Conservation (phyloP, 805 yeast genomes). For the Metschnikowia gelsemii region DNA sequence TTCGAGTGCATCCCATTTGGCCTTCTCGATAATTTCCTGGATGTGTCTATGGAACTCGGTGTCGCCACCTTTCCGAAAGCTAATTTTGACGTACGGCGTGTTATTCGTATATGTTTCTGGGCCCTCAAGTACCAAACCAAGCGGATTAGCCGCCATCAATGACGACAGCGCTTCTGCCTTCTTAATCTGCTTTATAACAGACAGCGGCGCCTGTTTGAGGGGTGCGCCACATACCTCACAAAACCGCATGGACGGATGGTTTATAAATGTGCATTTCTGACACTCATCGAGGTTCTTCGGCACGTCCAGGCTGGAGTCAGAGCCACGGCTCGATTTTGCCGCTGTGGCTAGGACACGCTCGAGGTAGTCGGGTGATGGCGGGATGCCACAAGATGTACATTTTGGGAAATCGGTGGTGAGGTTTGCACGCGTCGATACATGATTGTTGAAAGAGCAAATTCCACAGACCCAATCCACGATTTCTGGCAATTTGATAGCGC, state of each 20-base stretch:
- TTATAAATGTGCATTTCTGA: conserved; percentile 70
- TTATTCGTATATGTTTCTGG: conserved; percentile 34
- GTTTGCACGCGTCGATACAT: conserved; percentile 21
- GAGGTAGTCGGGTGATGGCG: conserved; percentile 17
- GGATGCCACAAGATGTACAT: conserved; percentile 44
- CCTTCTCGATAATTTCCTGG: conserved; percentile 43
- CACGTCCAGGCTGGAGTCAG: conserved; percentile 1
- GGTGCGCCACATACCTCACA: conserved; percentile 87
- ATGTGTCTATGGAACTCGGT: conserved; percentile 47
- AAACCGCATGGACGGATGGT: conserved; percentile 70
- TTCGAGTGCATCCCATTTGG: conserved; percentile 48
- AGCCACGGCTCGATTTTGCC: not conserved
- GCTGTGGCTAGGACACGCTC: conserved; percentile 4
- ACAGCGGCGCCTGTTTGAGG: conserved; percentile 11
- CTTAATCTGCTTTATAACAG: conserved; percentile 8
- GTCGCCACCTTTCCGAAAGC: conserved; percentile 76
- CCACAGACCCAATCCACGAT: conserved; percentile 74
- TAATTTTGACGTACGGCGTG: conserved; percentile 55
- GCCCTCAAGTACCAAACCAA: conserved; percentile 29
- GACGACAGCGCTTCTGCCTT: conserved; percentile 8
- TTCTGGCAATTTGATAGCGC: not conserved
- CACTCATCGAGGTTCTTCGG: conserved; percentile 35
- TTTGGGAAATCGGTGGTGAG: conserved; percentile 26
- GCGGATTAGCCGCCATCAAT: conserved; percentile 13
- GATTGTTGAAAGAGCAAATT: conserved; percentile 78